A percentile compares a stretch with the other conserved stretches of the same genome.
Evolutionary conservation across 768 basidiomycete genomes (phyloP).

Genomic region (Panus rudis): DNA sequence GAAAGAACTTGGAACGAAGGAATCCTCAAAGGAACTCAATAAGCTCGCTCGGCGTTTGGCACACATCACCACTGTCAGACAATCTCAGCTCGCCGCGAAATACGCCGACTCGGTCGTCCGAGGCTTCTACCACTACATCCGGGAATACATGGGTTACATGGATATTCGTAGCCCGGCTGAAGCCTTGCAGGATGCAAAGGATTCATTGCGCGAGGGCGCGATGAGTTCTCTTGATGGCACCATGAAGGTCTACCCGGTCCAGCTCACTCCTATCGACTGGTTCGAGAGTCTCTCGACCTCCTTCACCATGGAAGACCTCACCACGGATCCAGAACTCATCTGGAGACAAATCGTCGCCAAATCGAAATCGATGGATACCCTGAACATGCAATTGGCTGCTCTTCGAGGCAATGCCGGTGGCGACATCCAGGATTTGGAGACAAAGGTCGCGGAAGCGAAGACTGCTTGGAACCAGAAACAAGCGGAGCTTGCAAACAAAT

Average conservation of each 20-base stretch:
- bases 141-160: slow-evolving; percentile 22
- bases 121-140: slow-evolving; percentile 22
- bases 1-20: slow-evolving; percentile 1
- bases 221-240: slow-evolving; percentile 21
- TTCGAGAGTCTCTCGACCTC: slow-evolving; percentile 22
- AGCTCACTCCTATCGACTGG: slow-evolving; percentile 24
- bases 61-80: slow-evolving; percentile 21
- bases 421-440: slow-evolving; percentile 13
- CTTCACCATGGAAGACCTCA: slow-evolving; percentile 24
- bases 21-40: slow-evolving; percentile 9
- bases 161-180: background rate
- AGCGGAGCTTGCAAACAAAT: slow-evolving; percentile 12
- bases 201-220: slow-evolving; percentile 22
- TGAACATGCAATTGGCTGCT: slow-evolving; percentile 17
- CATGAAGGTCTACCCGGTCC: slow-evolving; percentile 22
- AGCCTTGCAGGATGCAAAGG: slow-evolving; percentile 19
- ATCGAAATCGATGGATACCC: slow-evolving; percentile 19
- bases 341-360: slow-evolving; percentile 19
- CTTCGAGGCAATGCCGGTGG: slow-evolving; percentile 13
- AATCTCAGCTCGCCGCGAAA: slow-evolving; percentile 22
- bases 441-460: slow-evolving; percentile 16
- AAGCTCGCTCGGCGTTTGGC: slow-evolving; percentile 19
- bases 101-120: slow-evolving; percentile 24
- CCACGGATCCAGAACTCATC: slow-evolving; percentile 19
- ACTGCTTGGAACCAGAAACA: slow-evolving; percentile 10